A percentile compares a stretch with the other conserved stretches of the same genome.
Evolutionary conservation across 108 stramenopile genomes (phyloP).

Genomic region (Fragilariopsis cylindrus): DNA sequence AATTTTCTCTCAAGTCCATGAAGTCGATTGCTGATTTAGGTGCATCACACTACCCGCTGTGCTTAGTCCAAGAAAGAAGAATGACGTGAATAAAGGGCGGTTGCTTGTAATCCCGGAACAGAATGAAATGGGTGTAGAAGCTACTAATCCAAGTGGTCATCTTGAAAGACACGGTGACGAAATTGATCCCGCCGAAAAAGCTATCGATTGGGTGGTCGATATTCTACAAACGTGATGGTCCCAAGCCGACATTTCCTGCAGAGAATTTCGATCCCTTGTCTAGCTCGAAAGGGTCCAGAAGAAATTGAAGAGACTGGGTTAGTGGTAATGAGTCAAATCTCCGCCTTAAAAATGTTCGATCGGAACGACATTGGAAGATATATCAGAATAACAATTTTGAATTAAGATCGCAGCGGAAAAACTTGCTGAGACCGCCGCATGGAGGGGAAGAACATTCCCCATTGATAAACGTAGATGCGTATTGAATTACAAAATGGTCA

Average conservation of each 20-base stretch:
- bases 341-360: slow-evolving; percentile 33
- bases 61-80: background rate
- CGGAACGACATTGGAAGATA: slow-evolving; percentile 56
- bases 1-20: background rate
- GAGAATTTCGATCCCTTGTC: slow-evolving; percentile 1
- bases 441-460: slow-evolving; percentile 69
- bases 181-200: slow-evolving; percentile 30
- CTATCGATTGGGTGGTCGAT: slow-evolving; percentile 40
- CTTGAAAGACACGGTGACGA: background rate
- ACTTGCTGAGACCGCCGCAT: slow-evolving; percentile 61
- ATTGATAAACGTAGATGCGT: slow-evolving; percentile 55
- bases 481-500: slow-evolving; percentile 71
- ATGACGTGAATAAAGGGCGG: background rate
- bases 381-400: slow-evolving; percentile 41
- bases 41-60: background rate
- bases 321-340: slow-evolving; percentile 6
- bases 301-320: slow-evolving; percentile 12
- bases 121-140: background rate
- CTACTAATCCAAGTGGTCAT: background rate
- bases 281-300: slow-evolving; percentile 3
- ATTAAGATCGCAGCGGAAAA: slow-evolving; percentile 49
- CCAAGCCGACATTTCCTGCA: slow-evolving; percentile 17
- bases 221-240: slow-evolving; percentile 38
- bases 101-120: background rate
- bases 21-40: background rate